Conservation (phyloP, 2,329 filamentous ascomycete species). For the Drechslera avenae region DNA sequence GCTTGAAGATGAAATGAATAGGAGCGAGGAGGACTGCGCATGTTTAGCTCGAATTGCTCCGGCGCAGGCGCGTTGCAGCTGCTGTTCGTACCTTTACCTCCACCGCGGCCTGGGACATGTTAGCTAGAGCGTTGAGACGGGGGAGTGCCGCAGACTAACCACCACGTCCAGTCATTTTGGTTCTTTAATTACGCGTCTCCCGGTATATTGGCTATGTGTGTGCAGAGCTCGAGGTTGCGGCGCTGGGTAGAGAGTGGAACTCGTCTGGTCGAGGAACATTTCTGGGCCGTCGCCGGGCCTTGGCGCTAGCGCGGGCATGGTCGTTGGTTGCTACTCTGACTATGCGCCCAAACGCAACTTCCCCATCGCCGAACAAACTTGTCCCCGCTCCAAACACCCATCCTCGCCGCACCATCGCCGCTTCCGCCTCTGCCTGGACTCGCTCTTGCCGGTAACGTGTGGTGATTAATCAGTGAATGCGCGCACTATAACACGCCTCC, state of each 20-base stretch:
- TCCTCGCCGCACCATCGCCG: background rate
- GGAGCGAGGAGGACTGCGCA: constrained; percentile 68
- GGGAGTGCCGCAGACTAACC: constrained; percentile 26
- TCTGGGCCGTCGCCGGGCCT: constrained; percentile 27
- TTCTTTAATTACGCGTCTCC: constrained; percentile 6
- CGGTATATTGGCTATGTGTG: constrained; percentile 1
- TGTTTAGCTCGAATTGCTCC: constrained; percentile 16
- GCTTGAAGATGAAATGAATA: constrained; percentile 93
- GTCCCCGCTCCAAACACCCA: constrained; percentile 16
- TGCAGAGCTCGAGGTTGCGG: constrained; percentile 7
- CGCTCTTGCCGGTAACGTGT: background rate
- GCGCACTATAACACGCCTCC: constrained; percentile 30
- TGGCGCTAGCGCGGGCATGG: constrained; percentile 30
- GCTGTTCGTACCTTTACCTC: constrained; percentile 51
- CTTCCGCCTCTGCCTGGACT: constrained; percentile 1
- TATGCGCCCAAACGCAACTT: constrained; percentile 30
- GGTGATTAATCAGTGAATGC: constrained; percentile 28
- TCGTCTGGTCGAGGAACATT: constrained; percentile 30
- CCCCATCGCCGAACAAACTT: constrained; percentile 28
- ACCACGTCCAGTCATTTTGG: constrained; percentile 42
- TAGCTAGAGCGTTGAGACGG: constrained; percentile 21
- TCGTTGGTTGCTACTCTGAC: constrained; percentile 28
- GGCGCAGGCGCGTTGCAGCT: constrained; percentile 12
- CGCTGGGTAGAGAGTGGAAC: constrained; percentile 20
- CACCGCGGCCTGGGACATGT: constrained; percentile 59